Percentiles rank a stretch among this genome's conserved stretches.
Conservation (phyloP, 2,329 filamentous ascomycete genomes). For the Microdochium paspali region DNA sequence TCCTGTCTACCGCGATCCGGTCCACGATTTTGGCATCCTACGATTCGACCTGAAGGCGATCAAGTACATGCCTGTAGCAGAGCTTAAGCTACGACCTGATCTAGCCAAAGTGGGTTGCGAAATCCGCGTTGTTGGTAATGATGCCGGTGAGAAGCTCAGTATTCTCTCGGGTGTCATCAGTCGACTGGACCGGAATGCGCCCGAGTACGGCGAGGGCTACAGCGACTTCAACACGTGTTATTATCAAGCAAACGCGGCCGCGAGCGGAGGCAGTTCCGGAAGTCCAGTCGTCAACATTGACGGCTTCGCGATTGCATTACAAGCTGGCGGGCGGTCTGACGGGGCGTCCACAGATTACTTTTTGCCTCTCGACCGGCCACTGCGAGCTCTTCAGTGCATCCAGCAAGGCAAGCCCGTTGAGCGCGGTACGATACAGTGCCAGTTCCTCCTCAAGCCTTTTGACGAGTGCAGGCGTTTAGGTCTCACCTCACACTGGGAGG, state of each 20-base stretch:
- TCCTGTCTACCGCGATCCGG: conserved; percentile 93
- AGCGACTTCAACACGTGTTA: conserved; percentile 96
- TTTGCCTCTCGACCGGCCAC: conserved; percentile 80
- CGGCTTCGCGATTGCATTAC: conserved; percentile 82
- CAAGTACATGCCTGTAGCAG: conserved; percentile 89
- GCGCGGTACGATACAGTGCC: conserved; percentile 95
- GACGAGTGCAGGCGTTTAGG: conserved; percentile 91
- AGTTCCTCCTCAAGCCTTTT: conserved; percentile 94
- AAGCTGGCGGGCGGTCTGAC: conserved; percentile 88
- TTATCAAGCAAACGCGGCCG: conserved; percentile 94
- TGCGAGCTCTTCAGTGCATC: conserved; percentile 79
- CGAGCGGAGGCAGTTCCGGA: conserved; percentile 94
- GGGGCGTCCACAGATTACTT: conserved; percentile 98
- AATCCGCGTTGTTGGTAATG: conserved; percentile 95
- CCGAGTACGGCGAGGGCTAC: conserved; percentile 95
- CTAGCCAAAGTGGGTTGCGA: conserved; percentile 85
- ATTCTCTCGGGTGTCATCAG: conserved; percentile 97
- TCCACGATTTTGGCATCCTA: conserved; percentile 96
- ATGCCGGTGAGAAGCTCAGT: conserved; percentile 96
- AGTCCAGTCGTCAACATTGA: conserved; percentile 96
- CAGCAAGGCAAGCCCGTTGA: conserved; percentile 65
- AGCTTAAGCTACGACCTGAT: conserved; percentile 74
- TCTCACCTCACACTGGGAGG: conserved; percentile 77
- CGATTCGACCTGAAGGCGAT: conserved; percentile 93
- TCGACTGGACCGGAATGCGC: conserved; percentile 89